phyloP scores from a whole-genome alignment of 352 stramenopile genomes.

The Sclerospora graminicola region DNA sequence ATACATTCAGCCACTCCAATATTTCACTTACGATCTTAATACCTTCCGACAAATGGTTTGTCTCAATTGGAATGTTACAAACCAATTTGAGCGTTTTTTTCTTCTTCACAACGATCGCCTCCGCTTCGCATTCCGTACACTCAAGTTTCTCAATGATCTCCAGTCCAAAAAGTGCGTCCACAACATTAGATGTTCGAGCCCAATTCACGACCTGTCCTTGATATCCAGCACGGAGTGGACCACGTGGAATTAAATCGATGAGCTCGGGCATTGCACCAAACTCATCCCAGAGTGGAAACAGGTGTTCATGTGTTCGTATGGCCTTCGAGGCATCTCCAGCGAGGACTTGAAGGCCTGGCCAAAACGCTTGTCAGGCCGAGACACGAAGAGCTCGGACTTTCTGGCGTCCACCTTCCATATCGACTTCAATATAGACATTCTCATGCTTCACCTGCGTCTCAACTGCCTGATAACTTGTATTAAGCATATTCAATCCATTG shows the following conservation, averaged over 20 bases:
- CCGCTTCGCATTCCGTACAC: too few species aligned
- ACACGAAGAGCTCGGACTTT: conserved; percentile 47
- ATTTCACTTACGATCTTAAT: too few species aligned
- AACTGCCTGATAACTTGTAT: conserved; percentile 64
- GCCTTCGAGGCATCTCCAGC: conserved; percentile 87
- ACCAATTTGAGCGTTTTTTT: too few species aligned
- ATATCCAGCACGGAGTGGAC: too few species aligned
- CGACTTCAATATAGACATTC: conserved; percentile 74
- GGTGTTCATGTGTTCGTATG: conserved; percentile 86
- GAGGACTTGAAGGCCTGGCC: conserved; percentile 92
- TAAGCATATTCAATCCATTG: conserved; percentile 90
- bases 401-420: conserved; percentile 70
- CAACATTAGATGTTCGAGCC: too few species aligned
- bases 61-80: too few species aligned
- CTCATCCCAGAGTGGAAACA: conserved; percentile 91
- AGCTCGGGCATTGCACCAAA: conserved; percentile 93
- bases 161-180: too few species aligned
- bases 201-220: too few species aligned
- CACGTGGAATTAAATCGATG: conserved; percentile 65
- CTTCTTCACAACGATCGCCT: too few species aligned
- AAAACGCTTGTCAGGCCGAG: conserved; percentile 93
- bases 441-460: conserved; percentile 69
- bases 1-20: too few species aligned
- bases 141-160: too few species aligned
- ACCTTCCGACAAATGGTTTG: too few species aligned